Base-by-base conservation (phyloP, 2,329 filamentous ascomycete genomes). In the Pyrenochaeta sp. region DNA sequence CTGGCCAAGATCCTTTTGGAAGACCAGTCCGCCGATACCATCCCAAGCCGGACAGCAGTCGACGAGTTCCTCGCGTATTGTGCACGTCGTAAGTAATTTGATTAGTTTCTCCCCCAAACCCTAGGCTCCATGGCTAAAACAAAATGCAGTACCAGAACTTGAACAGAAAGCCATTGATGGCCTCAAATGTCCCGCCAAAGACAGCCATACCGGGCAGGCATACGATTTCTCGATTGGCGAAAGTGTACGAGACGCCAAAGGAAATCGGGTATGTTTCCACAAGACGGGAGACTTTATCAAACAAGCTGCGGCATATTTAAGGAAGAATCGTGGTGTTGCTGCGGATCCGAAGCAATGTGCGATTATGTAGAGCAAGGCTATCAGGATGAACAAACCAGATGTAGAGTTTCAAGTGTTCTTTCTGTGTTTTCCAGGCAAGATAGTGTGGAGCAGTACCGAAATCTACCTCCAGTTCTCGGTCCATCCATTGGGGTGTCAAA, bases 281-380 rank as follows among this genome's bases (percentile, higher is more conserved):
- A 69, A 67, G 21, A 63, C 61, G 3, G 66, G 67, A 7, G 66
- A 71, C 34, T 69, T 68, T 31, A 63, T 70, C 19, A 50, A 56
- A 28, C 68, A 71, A 53, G 67, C 67, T 13, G 65, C 67, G 15
- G 41, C 41, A 22, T 41, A 68, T 49, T 34, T 70, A 19, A 44
- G 61, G 6, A 37, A 58, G 44, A 63, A 63, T 28, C 49, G 36
- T 34, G 61, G 61, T 19, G 52, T 55, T 17, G 51, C 58, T 7
- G 27, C 55, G 6, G 54, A 58, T 37, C 13, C 51, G 2, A 53
- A 52, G 7, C 51, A 52, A 10, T 63, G 61, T 36, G 13, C 31
- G 17, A 24, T 58, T n/a, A 62, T 62, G 57, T 65, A 39, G n/a
- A n/a, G n/a, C n/a, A n/a, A n/a, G n/a, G n/a, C n/a, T n/a, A n/a